phyloP scores from a whole-genome alignment of 2,329 filamentous ascomycete species.

The Blastomyces emzantsi region DNA sequence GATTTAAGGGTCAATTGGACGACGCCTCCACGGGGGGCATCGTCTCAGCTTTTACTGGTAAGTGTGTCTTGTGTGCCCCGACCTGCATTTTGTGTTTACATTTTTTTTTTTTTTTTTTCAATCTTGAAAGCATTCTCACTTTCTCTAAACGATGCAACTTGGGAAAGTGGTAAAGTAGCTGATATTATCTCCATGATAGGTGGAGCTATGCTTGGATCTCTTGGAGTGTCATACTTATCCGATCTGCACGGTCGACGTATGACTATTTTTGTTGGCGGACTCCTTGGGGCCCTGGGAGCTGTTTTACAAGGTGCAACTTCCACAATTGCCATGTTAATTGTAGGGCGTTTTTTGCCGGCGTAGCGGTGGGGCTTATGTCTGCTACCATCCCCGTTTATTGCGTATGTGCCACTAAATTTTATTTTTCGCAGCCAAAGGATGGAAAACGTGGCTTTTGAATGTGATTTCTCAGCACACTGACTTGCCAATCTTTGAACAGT shows the following conservation, averaged over 20 bases:
- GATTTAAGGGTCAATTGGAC: conserved; percentile 25
- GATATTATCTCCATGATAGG: conserved; percentile 18
- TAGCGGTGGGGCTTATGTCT: conserved; percentile 43
- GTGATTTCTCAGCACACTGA: not conserved
- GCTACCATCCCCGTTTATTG: conserved; percentile 42
- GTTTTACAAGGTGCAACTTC: conserved; percentile 31
- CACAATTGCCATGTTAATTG: conserved; percentile 39
- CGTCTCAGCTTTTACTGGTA: conserved; percentile 34
- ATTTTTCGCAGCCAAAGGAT: not conserved
- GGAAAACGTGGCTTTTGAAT: not conserved
- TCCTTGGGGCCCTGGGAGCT: conserved; percentile 27
- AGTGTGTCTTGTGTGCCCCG: not conserved
- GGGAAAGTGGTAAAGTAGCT: not conserved
- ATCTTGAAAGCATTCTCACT: not conserved
- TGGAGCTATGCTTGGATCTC: conserved; percentile 32
- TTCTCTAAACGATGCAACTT: not conserved
- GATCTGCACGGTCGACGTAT: conserved; percentile 27
- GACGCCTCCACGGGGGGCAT: conserved; percentile 32
- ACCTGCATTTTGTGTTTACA: not conserved
- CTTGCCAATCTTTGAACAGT: conserved; percentile 17
- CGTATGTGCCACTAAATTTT: conserved; percentile 18
- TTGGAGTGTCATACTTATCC: conserved; percentile 27
- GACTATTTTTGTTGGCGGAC: conserved; percentile 28
- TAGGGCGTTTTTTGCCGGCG: conserved; percentile 44
- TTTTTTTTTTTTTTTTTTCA: too few relatives aligned